Evolutionary conservation across 2,329 filamentous ascomycete genomes (phyloP), one percentile per base, ranked within the genome.

Genomic region (Meredithiella fracta): DNA sequence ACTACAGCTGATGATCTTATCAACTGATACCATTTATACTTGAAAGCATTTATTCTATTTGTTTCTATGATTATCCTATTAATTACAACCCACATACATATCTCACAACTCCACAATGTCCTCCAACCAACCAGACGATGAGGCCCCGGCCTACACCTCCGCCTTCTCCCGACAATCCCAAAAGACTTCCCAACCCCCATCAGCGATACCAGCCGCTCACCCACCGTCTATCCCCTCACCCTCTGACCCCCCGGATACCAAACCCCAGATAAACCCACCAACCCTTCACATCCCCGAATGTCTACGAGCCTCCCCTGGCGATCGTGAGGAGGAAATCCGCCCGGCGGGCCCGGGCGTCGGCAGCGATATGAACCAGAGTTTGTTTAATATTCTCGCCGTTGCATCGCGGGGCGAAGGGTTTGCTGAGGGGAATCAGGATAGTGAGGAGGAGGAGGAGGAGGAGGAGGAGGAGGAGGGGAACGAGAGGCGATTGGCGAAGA

Each of bases 351-450:
- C 73, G 57, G 70, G 69, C 38, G 68, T 71, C 14, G 29, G 29
- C 11, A 70, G 79, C 69, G 87, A 89, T 64, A 87, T 94, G 82
- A 92, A 95, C 68, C 90, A 95, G 73, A 94, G 87, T 61, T 83
- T 97, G 56, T 94, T 96, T 67, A 89, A 88, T 55, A 79, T 97
- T 69, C 90, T 97, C 62, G 86, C 90, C 38, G 87, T 25, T n/a
- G 22, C 20, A 22, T 14, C 20, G 23, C 7, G 22, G 20, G 44
- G 11, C 9, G 2, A n/a, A 20, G 44, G 44, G 20, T 15, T 25
- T 8, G 40, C 11, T n/a, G 40, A 44, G 11, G 49, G 49, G 49
- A 29, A 14, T 29, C 9, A 17, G 2, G 49, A 51, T 31, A 25
- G 26, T 31, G n/a, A 31, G 29, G 49, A 51, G 5, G 25, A 20